These are phyloP conservation scores for Malassezia sp. DNA, from an alignment of 1,284 basidiomycete genomes.

Conservation along the genomic window DNA sequence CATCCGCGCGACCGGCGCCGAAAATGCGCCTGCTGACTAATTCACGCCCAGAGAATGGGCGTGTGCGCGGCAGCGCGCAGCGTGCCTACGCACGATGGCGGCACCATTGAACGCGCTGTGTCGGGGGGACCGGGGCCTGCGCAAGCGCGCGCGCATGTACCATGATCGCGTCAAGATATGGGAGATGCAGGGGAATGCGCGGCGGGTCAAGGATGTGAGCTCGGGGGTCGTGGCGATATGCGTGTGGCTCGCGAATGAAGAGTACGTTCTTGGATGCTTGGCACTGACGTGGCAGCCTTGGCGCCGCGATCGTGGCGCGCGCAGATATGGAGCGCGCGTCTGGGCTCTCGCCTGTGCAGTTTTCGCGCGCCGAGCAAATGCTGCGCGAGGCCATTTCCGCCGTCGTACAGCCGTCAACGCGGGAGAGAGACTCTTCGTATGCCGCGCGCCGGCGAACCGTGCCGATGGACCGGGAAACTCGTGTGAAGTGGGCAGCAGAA, in stretches of 20 bases:
- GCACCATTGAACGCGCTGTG: constrained; percentile 10
- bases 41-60: not conserved
- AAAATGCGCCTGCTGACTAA: not conserved
- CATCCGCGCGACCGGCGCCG: not conserved
- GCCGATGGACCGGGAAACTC: not conserved
- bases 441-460: no score
- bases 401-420: no score
- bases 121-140: constrained; percentile 10
- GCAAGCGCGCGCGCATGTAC: constrained; percentile 12
- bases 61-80: not conserved
- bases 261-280: constrained; percentile 8
- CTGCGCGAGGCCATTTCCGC: not conserved
- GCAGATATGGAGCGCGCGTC: constrained; percentile 5
- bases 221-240: constrained; percentile 7
- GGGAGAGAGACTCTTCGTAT: no score
- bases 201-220: constrained; percentile 9
- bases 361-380: not conserved
- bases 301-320: not conserved
- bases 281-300: constrained; percentile 1
- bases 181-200: constrained; percentile 15
- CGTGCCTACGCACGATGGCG: not conserved
- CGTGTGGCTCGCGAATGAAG: constrained; percentile 13
- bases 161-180: constrained; percentile 14
- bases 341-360: constrained; percentile 9
- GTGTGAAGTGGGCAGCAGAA: constrained; percentile 2